These are phyloP conservation scores for Globisporangium echinulatum DNA, from an alignment of 352 stramenopile genomes.

Conservation along the genomic window DNA sequence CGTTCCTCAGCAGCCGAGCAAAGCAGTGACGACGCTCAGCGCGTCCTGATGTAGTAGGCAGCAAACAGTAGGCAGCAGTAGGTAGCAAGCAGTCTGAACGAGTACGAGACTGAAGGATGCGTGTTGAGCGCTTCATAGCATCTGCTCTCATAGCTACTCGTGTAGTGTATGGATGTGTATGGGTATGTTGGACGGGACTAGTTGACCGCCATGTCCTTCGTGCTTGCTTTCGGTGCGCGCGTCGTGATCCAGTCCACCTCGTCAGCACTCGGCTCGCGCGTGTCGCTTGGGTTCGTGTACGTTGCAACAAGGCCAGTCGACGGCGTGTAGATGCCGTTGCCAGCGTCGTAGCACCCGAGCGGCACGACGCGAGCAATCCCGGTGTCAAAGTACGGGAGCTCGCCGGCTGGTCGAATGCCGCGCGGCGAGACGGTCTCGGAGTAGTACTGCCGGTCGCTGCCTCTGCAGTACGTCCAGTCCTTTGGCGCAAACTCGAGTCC, in stretches of 20 bases:
- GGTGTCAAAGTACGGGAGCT: constrained; percentile 73
- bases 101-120: neutral
- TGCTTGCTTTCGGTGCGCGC: constrained; percentile 60
- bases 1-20: constrained; percentile 30
- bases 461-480: constrained; percentile 60
- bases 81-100: neutral
- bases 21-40: constrained; percentile 9
- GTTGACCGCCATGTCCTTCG: constrained; percentile 65
- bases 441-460: constrained; percentile 58
- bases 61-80: neutral
- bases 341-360: constrained; percentile 65
- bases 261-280: constrained; percentile 36
- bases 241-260: constrained; percentile 55
- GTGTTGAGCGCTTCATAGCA: neutral
- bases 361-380: constrained; percentile 55
- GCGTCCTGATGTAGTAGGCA: neutral
- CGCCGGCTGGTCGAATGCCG: constrained; percentile 44
- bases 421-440: constrained; percentile 51
- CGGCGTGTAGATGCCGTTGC: constrained; percentile 67
- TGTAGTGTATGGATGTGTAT: neutral
- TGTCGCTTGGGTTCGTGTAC: constrained; percentile 52
- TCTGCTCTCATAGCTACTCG: neutral
- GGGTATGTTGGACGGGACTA: constrained; percentile 7
- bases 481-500: constrained; percentile 57
- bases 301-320: constrained; percentile 42